These are phyloP conservation scores for Linnemannia exigua DNA, from an alignment of 192 early-diverging fungal species.

Conservation along the genomic window DNA sequence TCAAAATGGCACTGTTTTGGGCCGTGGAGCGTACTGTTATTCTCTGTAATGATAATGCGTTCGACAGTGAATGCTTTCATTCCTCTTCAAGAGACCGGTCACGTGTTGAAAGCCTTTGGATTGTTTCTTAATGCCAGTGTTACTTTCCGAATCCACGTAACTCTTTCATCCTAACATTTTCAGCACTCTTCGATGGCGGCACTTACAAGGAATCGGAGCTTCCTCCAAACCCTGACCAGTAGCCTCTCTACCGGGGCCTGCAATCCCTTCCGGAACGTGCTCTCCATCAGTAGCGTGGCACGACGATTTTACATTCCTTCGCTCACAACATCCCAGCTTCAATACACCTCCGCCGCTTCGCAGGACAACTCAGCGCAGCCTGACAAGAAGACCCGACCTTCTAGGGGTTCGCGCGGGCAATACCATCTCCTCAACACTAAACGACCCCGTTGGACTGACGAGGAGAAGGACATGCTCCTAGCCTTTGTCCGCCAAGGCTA, in stretches of 20 bases:
- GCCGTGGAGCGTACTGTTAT: no score
- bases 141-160: not conserved
- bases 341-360: not conserved
- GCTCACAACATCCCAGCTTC: not conserved
- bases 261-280: not conserved
- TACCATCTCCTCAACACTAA: not conserved
- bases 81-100: no score
- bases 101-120: not conserved
- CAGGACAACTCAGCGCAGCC: not conserved
- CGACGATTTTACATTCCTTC: not conserved
- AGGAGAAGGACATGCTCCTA: not conserved
- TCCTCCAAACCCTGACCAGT: not conserved
- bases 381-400: not conserved
- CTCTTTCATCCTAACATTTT: not conserved
- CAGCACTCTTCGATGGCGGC: not conserved
- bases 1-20: no score
- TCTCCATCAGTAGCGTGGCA: not conserved
- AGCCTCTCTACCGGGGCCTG: not conserved
- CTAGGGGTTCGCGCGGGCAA: not conserved
- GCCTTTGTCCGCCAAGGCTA: not conserved
- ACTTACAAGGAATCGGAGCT: not conserved
- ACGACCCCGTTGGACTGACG: conserved; percentile 1
- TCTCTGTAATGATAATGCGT: no score
- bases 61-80: no score
- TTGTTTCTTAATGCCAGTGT: not conserved